Conservation (phyloP, 2,329 filamentous ascomycete genomes). For the Biscogniauxia marginata region DNA sequence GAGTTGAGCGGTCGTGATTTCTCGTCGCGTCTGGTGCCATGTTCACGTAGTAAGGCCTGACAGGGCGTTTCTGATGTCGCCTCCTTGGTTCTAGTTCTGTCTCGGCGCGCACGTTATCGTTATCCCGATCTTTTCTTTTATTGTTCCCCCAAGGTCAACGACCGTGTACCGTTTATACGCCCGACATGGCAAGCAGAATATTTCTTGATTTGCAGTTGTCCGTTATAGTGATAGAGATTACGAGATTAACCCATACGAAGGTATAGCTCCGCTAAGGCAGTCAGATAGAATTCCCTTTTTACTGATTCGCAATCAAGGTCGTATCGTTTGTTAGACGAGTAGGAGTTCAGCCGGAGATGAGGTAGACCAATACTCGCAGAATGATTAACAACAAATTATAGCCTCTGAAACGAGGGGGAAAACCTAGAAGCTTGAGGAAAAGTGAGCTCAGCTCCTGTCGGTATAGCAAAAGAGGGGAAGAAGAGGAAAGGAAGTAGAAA, state of each 20-base stretch:
- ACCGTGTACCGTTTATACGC: conserved; percentile 12
- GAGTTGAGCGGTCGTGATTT: conserved; percentile 26
- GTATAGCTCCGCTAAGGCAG: background rate
- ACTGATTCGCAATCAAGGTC: background rate
- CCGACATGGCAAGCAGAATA: conserved; percentile 16
- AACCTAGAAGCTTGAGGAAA: conserved; percentile 8
- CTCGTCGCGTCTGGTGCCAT: conserved; percentile 30
- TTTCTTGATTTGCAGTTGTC: background rate
- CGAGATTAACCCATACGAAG: background rate
- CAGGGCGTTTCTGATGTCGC: conserved; percentile 21
- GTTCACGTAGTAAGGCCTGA: conserved; percentile 11
- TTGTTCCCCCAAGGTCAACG: conserved; percentile 1
- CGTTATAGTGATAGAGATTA: background rate
- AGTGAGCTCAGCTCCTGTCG: conserved; percentile 21
- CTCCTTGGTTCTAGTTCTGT: background rate
- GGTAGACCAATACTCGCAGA: background rate
- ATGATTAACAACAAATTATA: conserved; percentile 7
- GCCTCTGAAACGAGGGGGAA: conserved; percentile 6
- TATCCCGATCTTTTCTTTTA: background rate
- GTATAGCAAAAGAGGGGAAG: conserved; percentile 15
- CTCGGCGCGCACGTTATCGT: background rate
- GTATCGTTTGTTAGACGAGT: too few relatives aligned
- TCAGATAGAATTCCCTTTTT: background rate
- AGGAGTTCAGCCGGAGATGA: too few relatives aligned
- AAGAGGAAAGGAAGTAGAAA: conserved; percentile 10